Percentiles rank a stretch among this genome's conserved stretches.
Conservation (phyloP, 2,329 filamentous ascomycete species). For the Rhynchosporium agropyri region DNA sequence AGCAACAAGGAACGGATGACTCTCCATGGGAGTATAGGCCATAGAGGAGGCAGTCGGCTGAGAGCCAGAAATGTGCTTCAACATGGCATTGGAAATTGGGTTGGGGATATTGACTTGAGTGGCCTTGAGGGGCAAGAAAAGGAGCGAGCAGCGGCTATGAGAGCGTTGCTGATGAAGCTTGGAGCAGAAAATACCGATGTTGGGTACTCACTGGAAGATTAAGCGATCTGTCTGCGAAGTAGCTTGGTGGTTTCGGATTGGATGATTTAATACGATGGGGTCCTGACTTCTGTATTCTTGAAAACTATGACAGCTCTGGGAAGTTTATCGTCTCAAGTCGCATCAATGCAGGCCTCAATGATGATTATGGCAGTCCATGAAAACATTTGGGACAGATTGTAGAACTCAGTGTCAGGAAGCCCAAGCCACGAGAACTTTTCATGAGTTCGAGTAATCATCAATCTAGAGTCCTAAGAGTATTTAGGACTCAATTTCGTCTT, state of each 20-base stretch:
- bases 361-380: too few species aligned
- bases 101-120: conserved; percentile 59
- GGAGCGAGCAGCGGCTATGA: conserved; percentile 63
- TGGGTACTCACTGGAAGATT: conserved; percentile 64
- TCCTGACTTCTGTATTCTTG: too few species aligned
- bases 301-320: too few species aligned
- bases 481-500: too few species aligned
- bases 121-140: conserved; percentile 46
- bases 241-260: not conserved
- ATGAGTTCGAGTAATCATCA: too few species aligned
- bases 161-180: conserved; percentile 61
- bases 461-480: too few species aligned
- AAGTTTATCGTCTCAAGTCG: too few species aligned
- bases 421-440: too few species aligned
- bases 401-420: too few species aligned
- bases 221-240: not conserved
- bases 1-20: conserved; percentile 64
- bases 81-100: conserved; percentile 72
- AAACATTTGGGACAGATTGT: too few species aligned
- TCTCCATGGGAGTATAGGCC: conserved; percentile 72
- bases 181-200: conserved; percentile 62
- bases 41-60: conserved; percentile 54
- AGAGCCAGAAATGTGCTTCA: conserved; percentile 74
- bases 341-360: too few species aligned
- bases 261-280: not conserved